phyloP scores from a whole-genome alignment of 2,329 filamentous ascomycete species.

The Balansia obtecta region DNA sequence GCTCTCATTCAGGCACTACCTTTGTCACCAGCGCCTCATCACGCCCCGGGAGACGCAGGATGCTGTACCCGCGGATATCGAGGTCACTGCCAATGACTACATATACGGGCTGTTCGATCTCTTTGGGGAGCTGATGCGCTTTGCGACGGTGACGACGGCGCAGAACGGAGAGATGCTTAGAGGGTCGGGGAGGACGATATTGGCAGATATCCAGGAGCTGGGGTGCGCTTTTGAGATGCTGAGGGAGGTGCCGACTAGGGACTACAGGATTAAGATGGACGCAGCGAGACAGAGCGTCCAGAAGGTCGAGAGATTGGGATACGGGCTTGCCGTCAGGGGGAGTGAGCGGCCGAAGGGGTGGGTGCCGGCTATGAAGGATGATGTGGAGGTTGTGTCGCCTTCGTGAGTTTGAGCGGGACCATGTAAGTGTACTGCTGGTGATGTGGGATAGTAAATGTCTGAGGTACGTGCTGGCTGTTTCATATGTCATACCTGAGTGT shows the following conservation, averaged over 20 bases:
- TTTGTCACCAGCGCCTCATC: slow-evolving; percentile 65
- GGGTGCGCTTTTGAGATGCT: slow-evolving; percentile 66
- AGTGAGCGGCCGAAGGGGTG: slow-evolving; percentile 84
- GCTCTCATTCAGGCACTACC: slow-evolving; percentile 77
- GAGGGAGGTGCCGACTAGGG: slow-evolving; percentile 41
- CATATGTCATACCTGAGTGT: no score
- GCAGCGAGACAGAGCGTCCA: slow-evolving; percentile 81
- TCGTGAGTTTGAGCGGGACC: slow-evolving; percentile 8
- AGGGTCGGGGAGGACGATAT: slow-evolving; percentile 42
- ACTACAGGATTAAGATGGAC: slow-evolving; percentile 65
- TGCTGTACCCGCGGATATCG: slow-evolving; percentile 39
- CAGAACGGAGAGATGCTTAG: slow-evolving; percentile 46
- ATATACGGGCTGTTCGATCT: slow-evolving; percentile 85
- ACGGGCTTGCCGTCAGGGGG: slow-evolving; percentile 76
- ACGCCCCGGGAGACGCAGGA: slow-evolving; percentile 46
- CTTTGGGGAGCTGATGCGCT: slow-evolving; percentile 93
- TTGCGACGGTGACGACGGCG: slow-evolving; percentile 79
- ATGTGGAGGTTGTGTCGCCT: slow-evolving; percentile 18
- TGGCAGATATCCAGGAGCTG: slow-evolving; percentile 70
- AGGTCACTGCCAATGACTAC: slow-evolving; percentile 72
- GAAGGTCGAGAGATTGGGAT: slow-evolving; percentile 87
- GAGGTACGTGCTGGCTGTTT: no score
- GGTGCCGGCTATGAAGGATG: slow-evolving; percentile 60
- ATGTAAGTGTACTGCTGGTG: no score
- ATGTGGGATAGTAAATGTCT: no score